phyloP scores from a whole-genome alignment of 495 filamentous ascomycete species.

The Delitschia confertaspora region DNA sequence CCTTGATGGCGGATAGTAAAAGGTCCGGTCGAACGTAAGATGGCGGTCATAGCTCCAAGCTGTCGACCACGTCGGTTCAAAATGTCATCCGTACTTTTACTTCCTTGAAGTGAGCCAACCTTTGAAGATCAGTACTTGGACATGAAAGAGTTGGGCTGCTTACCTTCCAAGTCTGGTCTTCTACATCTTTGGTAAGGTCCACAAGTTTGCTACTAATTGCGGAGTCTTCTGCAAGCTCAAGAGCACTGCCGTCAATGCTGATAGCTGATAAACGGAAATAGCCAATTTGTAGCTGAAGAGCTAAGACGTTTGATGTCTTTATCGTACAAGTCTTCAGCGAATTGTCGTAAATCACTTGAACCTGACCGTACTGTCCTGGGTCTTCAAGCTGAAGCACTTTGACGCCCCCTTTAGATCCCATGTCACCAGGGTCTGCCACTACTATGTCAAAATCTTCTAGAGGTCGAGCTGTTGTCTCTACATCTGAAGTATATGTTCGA shows the following conservation, averaged over 20 bases:
- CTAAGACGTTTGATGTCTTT: slow-evolving; percentile 29
- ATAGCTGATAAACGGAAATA: background rate
- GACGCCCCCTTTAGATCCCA: slow-evolving; percentile 44
- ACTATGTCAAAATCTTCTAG: slow-evolving; percentile 40
- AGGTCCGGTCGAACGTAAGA: slow-evolving; percentile 39
- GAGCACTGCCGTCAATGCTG: slow-evolving; percentile 4
- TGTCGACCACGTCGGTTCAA: slow-evolving; percentile 39
- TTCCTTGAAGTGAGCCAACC: slow-evolving; percentile 5
- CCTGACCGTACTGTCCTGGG: slow-evolving; percentile 37
- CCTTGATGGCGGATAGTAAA: slow-evolving; percentile 40
- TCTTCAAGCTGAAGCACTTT: slow-evolving; percentile 40
- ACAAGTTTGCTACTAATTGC: background rate
- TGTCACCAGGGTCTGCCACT: slow-evolving; percentile 43
- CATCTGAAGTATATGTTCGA: slow-evolving; percentile 22
- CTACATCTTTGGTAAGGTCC: background rate
- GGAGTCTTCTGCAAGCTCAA: background rate
- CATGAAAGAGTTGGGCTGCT: background rate
- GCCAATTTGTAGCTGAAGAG: slow-evolving; percentile 21
- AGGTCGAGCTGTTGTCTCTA: slow-evolving; percentile 1
- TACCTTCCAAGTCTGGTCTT: slow-evolving; percentile 3
- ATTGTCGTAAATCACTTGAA: slow-evolving; percentile 20
- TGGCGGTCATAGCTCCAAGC: slow-evolving; percentile 44
- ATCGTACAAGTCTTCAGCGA: slow-evolving; percentile 2
- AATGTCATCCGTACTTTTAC: slow-evolving; percentile 1
- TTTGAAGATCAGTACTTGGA: background rate